Evolutionary conservation across 1,284 basidiomycete genomes (phyloP).

Genomic region (Tilletiopsis washingtonensis): DNA sequence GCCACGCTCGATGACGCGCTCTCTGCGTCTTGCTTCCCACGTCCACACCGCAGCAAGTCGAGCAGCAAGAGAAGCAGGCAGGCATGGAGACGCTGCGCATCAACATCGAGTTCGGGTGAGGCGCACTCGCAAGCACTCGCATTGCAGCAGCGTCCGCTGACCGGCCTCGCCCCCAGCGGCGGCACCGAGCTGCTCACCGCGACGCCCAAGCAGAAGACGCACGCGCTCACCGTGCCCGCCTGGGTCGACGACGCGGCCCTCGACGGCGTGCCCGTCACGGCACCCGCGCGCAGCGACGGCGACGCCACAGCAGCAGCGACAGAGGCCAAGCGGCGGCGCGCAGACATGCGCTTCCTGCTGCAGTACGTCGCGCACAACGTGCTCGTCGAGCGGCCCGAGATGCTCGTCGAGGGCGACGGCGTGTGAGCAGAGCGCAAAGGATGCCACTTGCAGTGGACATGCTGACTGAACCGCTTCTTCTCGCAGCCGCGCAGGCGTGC

Average conservation of each 20-base stretch:
- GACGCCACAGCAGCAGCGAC: too few relatives aligned
- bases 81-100: neutral
- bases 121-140: neutral
- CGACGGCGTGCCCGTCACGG: neutral
- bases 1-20: too few relatives aligned
- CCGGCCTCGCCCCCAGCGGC: constrained; percentile 16
- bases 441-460: neutral
- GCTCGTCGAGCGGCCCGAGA: constrained; percentile 73
- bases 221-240: constrained; percentile 22
- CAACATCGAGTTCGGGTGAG: constrained; percentile 6
- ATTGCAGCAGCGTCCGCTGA: neutral
- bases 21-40: too few relatives aligned
- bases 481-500: constrained; percentile 79
- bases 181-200: constrained; percentile 43
- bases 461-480: neutral
- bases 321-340: constrained; percentile 49
- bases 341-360: constrained; percentile 69
- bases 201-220: constrained; percentile 37
- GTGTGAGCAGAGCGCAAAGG: constrained; percentile 59
- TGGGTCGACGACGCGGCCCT: neutral
- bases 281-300: neutral
- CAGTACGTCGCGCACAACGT: constrained; percentile 69
- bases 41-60: too few relatives aligned
- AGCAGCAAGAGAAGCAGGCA: too few relatives aligned
- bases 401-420: constrained; percentile 72